These are phyloP conservation scores for Agroathelia rolfsii DNA, from an alignment of 1,284 basidiomycete species.

Conservation along the genomic window DNA sequence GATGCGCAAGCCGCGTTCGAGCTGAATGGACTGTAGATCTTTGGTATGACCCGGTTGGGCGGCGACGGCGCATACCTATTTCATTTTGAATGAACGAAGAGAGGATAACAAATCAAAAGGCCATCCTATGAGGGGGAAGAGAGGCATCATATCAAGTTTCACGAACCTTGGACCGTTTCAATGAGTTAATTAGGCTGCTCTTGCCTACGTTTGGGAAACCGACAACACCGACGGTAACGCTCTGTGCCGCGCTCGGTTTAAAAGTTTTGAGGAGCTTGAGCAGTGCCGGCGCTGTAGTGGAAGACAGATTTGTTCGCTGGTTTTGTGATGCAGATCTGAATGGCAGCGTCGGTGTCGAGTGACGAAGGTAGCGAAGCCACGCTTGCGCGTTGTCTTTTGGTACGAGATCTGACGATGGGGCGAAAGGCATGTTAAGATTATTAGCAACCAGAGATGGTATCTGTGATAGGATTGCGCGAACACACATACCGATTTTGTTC, in stretches of 20 bases:
- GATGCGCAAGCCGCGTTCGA: constrained; percentile 88
- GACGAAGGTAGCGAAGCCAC: constrained; percentile 86
- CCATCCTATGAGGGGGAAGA: no score
- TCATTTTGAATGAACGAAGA: constrained; percentile 30
- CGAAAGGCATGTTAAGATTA: constrained; percentile 3
- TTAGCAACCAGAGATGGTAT: constrained; percentile 2
- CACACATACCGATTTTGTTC: constrained; percentile 82
- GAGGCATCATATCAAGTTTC: constrained; percentile 42
- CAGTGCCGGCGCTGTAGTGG: constrained; percentile 70
- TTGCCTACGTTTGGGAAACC: constrained; percentile 98
- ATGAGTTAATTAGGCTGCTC: constrained; percentile 89
- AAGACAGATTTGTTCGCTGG: constrained; percentile 75
- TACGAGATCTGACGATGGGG: constrained; percentile 61
- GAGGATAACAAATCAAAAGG: constrained; percentile 31
- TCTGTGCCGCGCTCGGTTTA: constrained; percentile 60
- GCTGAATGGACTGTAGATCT: constrained; percentile 85
- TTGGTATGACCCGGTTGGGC: constrained; percentile 94
- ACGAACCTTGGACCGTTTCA: constrained; percentile 81
- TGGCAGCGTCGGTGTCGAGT: constrained; percentile 88
- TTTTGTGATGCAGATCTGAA: constrained; percentile 84
- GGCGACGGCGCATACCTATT: constrained; percentile 85
- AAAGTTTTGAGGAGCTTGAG: constrained; percentile 89
- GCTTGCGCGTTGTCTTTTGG: constrained; percentile 82
- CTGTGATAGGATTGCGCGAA: no score
- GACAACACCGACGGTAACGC: constrained; percentile 87